These are phyloP conservation scores for Setomelanomma holmii DNA, from an alignment of 2,329 filamentous ascomycete species.

Conservation along the genomic window DNA sequence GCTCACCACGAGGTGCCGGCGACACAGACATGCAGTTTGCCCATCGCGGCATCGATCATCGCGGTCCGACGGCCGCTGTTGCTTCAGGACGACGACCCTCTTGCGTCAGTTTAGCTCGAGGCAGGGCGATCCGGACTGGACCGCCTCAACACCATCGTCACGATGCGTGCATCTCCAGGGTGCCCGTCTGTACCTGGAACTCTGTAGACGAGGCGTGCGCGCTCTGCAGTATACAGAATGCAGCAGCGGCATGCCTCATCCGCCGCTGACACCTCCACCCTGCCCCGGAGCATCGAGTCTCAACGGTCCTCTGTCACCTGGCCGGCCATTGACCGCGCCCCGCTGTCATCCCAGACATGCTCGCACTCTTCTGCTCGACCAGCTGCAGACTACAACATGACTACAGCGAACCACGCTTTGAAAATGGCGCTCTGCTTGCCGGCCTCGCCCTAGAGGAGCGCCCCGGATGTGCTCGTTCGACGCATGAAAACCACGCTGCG, in stretches of 20 bases:
- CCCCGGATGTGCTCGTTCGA: conserved; percentile 5
- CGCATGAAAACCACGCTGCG: conserved; percentile 20
- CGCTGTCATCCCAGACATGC: neutral
- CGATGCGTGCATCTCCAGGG: neutral
- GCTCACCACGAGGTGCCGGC: conserved; percentile 16
- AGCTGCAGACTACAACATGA: neutral
- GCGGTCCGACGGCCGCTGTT: neutral
- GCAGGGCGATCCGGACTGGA: conserved; percentile 1
- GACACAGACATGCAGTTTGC: conserved; percentile 25
- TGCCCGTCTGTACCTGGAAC: too few relatives aligned
- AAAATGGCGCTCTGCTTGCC: neutral
- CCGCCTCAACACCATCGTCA: conserved; percentile 1
- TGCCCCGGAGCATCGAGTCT: neutral
- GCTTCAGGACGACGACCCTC: conserved; percentile 1
- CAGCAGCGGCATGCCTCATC: neutral
- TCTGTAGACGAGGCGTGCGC: too few relatives aligned
- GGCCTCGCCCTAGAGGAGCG: neutral
- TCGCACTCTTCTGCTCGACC: neutral
- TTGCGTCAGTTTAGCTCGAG: conserved; percentile 2
- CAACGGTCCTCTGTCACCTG: neutral
- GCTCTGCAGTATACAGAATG: neutral
- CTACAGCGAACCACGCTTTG: neutral
- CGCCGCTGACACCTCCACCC: too few relatives aligned
- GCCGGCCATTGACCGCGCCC: neutral
- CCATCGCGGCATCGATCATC: conserved; percentile 6